phyloP scores from a whole-genome alignment of 2,329 filamentous ascomycete genomes.

The Diaporthe batatas region DNA sequence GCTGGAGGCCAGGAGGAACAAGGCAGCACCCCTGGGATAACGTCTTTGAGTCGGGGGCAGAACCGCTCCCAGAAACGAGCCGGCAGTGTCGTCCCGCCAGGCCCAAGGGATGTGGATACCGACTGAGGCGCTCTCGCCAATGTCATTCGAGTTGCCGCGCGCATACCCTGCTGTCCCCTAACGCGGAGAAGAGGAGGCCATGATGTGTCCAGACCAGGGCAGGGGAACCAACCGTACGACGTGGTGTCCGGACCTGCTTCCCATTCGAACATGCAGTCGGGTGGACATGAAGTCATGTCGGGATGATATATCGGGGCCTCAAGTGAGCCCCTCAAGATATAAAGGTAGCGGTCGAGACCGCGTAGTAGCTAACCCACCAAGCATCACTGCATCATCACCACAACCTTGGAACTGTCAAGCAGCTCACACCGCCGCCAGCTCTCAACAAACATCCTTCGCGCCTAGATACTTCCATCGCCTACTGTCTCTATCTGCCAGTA shows the following conservation, averaged over 20 bases:
- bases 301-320: constrained; percentile 29
- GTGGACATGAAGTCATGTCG: constrained; percentile 32
- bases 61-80: neutral
- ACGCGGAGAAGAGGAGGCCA: constrained; percentile 30
- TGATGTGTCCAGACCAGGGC: constrained; percentile 33
- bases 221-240: constrained; percentile 26
- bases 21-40: constrained; percentile 26
- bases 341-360: constrained; percentile 29
- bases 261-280: constrained; percentile 21
- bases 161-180: constrained; percentile 30
- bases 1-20: constrained; percentile 8
- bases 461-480: neutral
- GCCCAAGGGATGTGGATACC: constrained; percentile 19
- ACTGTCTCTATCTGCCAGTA: neutral
- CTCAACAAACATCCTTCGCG: constrained; percentile 4
- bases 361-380: constrained; percentile 5
- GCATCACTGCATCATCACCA: constrained; percentile 17
- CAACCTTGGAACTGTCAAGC: neutral
- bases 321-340: constrained; percentile 31
- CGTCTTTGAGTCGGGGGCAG: constrained; percentile 4
- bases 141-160: constrained; percentile 34
- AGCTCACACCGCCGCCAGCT: constrained; percentile 16
- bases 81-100: constrained; percentile 11
- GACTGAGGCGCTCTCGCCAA: constrained; percentile 28
- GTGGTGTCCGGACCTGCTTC: constrained; percentile 18